Evolutionary conservation across 23 red algal species (phyloP).

Genomic region (Porphyridium purpureum): DNA sequence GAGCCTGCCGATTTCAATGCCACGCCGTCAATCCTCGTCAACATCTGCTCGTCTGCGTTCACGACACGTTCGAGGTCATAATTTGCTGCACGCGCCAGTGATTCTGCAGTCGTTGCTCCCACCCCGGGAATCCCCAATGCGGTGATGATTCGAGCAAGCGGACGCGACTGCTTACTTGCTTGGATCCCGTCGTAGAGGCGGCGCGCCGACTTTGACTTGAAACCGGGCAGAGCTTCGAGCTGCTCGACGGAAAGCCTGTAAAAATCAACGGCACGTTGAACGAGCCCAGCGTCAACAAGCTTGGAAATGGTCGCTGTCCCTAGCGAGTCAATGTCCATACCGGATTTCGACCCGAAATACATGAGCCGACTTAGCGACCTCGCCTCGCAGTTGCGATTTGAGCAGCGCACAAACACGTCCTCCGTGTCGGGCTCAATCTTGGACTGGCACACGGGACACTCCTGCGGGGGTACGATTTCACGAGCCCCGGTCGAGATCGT

Average conservation of each 20-base stretch:
- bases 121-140: slow-evolving; percentile 19
- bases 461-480: background rate
- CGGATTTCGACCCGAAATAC: slow-evolving; percentile 13
- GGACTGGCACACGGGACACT: background rate
- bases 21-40: too few species aligned
- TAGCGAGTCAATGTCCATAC: slow-evolving; percentile 50
- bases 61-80: slow-evolving; percentile 33
- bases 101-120: slow-evolving; percentile 15
- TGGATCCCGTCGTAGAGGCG: background rate
- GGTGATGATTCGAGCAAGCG: slow-evolving; percentile 8
- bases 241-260: slow-evolving; percentile 17
- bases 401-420: slow-evolving; percentile 8
- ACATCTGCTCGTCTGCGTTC: slow-evolving; percentile 10
- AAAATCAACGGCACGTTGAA: slow-evolving; percentile 19
- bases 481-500: background rate
- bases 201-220: background rate
- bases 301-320: slow-evolving; percentile 28
- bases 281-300: slow-evolving; percentile 22
- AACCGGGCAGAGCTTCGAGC: background rate
- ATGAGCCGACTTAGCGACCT: slow-evolving; percentile 27
- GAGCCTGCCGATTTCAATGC: slow-evolving; percentile 1
- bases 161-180: background rate
- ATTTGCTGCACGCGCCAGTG: slow-evolving; percentile 28
- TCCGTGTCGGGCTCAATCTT: background rate
- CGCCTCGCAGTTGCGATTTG: slow-evolving; percentile 18